phyloP scores from a whole-genome alignment of 2,329 filamentous ascomycete genomes.

The Chaetomium sp. region DNA sequence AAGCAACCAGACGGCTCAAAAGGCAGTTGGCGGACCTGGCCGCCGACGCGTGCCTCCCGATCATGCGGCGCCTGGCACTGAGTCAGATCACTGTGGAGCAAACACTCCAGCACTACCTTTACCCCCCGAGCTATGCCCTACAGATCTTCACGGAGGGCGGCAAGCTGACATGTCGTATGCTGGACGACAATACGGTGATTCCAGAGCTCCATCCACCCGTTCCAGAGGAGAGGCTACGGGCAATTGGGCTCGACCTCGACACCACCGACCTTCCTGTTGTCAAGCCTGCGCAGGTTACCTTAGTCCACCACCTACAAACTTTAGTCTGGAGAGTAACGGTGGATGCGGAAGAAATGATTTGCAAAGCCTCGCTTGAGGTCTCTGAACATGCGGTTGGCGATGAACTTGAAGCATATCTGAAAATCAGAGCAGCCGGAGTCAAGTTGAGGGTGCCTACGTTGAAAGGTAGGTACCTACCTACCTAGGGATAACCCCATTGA shows the following conservation, averaged over 20 bases:
- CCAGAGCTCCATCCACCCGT: neutral
- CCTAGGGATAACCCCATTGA: neutral
- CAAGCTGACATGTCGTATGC: neutral
- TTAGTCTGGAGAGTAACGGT: neutral
- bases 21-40: neutral
- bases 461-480: conserved; percentile 3
- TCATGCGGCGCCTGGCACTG: neutral
- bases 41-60: neutral
- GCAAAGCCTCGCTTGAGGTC: neutral
- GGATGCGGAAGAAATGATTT: neutral
- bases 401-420: neutral
- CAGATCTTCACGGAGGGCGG: neutral
- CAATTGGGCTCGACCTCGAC: neutral
- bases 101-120: neutral
- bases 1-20: neutral
- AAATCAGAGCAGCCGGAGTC: neutral
- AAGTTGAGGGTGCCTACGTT: neutral
- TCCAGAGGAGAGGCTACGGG: neutral
- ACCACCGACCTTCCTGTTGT: neutral
- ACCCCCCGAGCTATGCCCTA: neutral
- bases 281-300: neutral
- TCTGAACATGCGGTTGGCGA: neutral
- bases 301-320: neutral
- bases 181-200: neutral
- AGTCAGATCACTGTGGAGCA: neutral